Evolutionary conservation across 768 basidiomycete genomes (phyloP), one percentile per base, ranked within the genome.

Genomic region (Lactarius psammicola): DNA sequence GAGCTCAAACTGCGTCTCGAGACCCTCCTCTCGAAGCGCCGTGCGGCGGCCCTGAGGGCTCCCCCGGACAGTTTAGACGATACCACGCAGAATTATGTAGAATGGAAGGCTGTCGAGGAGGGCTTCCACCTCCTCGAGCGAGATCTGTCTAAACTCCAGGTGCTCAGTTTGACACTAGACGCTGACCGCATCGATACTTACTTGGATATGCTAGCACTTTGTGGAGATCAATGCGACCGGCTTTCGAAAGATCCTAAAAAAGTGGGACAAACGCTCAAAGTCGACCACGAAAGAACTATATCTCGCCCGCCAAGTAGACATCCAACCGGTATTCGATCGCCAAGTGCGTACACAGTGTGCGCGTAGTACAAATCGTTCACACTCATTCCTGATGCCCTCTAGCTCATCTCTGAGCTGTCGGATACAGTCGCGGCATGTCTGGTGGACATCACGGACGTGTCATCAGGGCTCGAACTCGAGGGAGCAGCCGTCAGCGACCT

Each of bases 321-420:
- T 98, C n/a, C 97, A 98, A 72, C 97, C 95, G 0, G 94, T 95
- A 51, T 98, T 98, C 78, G 95, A 98, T 74, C 82, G 95, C 77
- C 94, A 95, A 80, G 92, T 90, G 63, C 61, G 83, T 74, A n/a
- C 42, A 58, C 38, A 57, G 54, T n/a, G 36, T 31, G 30, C 62
- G 59, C 58, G 57, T 17, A 59, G 57, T 17, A 59, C 46, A 38
- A 51, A 53, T 38, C 28, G 15, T 23, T 54, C 26, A 6, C 26
- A 8, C 51, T 60, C 42, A 66, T 13, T 44, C 44, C 1, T 18
- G 7, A 15, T 20, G 9, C 38, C 38, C 68, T 46, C 49, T 65
- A 96, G 88, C 90, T 98, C 73, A 95, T 99, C 62, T 92, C 95
- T 62, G 94, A 97, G 75, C 82, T 99, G 49, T 90, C 95, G 30